Evolutionary conservation across 345 rosid genomes (phyloP).

Genomic region (Ricinus communis): DNA sequence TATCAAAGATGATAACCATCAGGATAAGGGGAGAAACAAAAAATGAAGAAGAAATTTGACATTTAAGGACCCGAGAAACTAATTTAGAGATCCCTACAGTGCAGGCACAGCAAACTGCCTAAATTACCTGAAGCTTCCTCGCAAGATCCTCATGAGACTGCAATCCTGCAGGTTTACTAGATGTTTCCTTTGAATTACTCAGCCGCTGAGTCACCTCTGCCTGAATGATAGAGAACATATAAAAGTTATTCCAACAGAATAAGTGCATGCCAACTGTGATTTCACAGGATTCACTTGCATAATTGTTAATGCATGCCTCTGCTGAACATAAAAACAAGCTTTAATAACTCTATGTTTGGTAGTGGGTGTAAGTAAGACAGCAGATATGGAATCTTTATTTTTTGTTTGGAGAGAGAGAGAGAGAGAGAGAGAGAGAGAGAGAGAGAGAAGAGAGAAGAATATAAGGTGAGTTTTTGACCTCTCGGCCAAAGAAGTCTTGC

Average conservation of each 20-base stretch:
- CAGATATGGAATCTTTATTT: too few species aligned
- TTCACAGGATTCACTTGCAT: not conserved
- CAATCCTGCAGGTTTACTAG: slow-evolving; percentile 58
- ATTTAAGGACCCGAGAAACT: too few species aligned
- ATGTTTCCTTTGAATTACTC: slow-evolving; percentile 79
- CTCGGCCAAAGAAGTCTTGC: too few species aligned
- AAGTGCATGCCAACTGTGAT: not conserved
- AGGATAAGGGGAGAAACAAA: slow-evolving; percentile 8
- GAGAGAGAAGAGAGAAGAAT: too few species aligned
- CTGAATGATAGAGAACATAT: slow-evolving; percentile 30
- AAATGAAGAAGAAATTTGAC: not conserved
- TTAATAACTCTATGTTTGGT: too few species aligned
- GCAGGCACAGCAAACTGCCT: not conserved
- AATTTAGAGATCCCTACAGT: not conserved
- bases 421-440: too few species aligned
- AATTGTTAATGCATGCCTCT: not conserved
- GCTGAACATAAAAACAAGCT: not conserved
- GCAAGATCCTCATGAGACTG: slow-evolving; percentile 97
- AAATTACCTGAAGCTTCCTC: slow-evolving; percentile 81
- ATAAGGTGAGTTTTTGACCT: too few species aligned
- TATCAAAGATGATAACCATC: slow-evolving; percentile 37
- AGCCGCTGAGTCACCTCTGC: slow-evolving; percentile 96
- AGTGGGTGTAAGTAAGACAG: too few species aligned
- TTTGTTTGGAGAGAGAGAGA: too few species aligned
- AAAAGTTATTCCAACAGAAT: not conserved